Conservation (phyloP, 352 stramenopile species). For the Phytopythium aichiense region DNA sequence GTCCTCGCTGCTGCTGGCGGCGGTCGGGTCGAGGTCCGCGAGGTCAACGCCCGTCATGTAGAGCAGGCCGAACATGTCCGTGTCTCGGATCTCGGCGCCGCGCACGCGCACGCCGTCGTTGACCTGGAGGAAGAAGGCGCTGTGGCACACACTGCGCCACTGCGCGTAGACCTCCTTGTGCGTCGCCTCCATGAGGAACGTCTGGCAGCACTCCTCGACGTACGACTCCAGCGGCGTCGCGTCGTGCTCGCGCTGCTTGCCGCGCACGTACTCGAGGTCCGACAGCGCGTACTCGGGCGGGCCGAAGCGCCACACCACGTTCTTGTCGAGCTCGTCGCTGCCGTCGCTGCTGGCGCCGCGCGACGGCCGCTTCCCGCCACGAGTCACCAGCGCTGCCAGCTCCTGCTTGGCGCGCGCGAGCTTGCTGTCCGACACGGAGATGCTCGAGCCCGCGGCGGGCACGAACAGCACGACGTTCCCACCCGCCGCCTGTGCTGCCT, state of each 20-base stretch:
- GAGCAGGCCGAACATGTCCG: conserved; percentile 69
- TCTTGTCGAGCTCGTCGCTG: conserved; percentile 12
- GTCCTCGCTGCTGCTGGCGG: conserved; percentile 26
- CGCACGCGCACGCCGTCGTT: conserved; percentile 54
- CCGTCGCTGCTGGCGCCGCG: conserved; percentile 33
- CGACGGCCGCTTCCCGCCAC: conserved; percentile 43
- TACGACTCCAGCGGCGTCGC: conserved; percentile 61
- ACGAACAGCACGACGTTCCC: conserved; percentile 76
- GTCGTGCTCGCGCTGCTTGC: conserved; percentile 51
- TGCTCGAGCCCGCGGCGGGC: conserved; percentile 53
- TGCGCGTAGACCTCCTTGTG: conserved; percentile 57
- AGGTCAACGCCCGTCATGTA: conserved; percentile 41
- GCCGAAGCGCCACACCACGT: conserved; percentile 59
- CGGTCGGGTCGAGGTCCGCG: conserved; percentile 24
- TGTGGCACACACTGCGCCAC: conserved; percentile 56
- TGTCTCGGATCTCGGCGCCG: conserved; percentile 38
- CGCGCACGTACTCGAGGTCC: conserved; percentile 71
- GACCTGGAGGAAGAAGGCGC: conserved; percentile 65
- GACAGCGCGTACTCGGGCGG: conserved; percentile 64
- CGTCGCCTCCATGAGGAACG: conserved; percentile 77
- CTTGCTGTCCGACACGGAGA: conserved; percentile 61
- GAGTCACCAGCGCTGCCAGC: conserved; percentile 42
- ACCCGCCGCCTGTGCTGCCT: conserved; percentile 25
- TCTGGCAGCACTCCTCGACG: conserved; percentile 70
- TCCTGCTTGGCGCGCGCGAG: conserved; percentile 55